Evolutionary conservation across 495 filamentous ascomycete species (phyloP).

Genomic region (Jackrogersella minutella): DNA sequence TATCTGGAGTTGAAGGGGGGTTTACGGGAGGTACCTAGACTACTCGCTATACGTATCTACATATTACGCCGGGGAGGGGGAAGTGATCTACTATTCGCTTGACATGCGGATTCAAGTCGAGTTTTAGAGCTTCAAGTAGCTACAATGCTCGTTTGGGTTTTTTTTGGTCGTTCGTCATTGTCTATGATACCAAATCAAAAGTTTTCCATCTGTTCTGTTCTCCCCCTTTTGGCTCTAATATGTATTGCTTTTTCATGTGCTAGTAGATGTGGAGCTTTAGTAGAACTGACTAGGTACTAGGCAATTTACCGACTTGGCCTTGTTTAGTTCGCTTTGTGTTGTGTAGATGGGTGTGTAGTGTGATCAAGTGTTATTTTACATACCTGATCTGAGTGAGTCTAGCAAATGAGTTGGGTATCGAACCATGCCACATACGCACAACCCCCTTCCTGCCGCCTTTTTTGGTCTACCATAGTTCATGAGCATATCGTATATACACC

Average conservation of each 20-base stretch:
- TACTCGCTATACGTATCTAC: not conserved
- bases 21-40: not conserved
- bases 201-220: slow-evolving; percentile 2
- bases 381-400: not conserved
- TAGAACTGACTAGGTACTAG: too few relatives aligned
- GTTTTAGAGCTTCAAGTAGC: not conserved
- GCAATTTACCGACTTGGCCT: too few relatives aligned
- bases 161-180: not conserved
- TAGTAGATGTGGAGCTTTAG: too few relatives aligned
- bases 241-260: not conserved
- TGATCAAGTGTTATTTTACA: not conserved
- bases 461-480: not conserved
- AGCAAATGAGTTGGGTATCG: slow-evolving; percentile 39
- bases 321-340: not conserved
- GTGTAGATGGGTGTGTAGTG: not conserved
- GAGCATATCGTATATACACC: not conserved
- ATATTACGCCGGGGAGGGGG: not conserved
- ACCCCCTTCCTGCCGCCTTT: not conserved
- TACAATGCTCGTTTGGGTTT: too few relatives aligned
- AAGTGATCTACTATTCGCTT: not conserved
- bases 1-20: not conserved
- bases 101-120: too few relatives aligned
- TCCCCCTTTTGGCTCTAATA: not conserved
- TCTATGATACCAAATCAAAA: slow-evolving; percentile 37
- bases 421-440: slow-evolving; percentile 10